Percentiles rank a stretch among this genome's conserved stretches.
Conservation (phyloP, 139 green algal genomes). For the Haematococcus lacustris region DNA sequence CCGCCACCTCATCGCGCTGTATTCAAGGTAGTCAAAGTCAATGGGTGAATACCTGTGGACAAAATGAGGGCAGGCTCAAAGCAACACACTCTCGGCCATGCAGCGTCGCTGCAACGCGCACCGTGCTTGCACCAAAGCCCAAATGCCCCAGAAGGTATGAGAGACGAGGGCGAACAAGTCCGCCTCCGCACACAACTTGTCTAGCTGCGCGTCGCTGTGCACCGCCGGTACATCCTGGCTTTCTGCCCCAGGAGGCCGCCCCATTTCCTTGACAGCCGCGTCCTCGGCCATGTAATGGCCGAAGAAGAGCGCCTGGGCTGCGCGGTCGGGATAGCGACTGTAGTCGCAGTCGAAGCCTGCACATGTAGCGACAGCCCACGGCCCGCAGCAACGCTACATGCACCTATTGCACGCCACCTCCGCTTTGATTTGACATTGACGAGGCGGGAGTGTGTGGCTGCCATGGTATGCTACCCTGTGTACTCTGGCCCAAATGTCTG, state of each 20-base stretch:
- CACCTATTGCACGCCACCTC: too few relatives aligned
- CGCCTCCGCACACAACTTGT: conserved; percentile 56
- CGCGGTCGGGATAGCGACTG: conserved; percentile 36
- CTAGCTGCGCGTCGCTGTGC: too few relatives aligned
- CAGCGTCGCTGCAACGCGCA: background rate
- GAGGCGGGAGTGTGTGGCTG: too few relatives aligned
- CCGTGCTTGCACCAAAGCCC: conserved; percentile 67
- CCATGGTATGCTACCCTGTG: too few relatives aligned
- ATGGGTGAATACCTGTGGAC: conserved; percentile 59
- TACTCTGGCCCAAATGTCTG: too few relatives aligned
- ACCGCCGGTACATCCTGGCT: too few relatives aligned
- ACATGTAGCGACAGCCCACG: too few relatives aligned
- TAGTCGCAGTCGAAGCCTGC: conserved; percentile 91
- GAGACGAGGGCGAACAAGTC: conserved; percentile 74
- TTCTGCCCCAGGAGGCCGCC: too few relatives aligned
- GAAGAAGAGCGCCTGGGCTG: conserved; percentile 54
- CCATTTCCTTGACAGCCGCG: too few relatives aligned
- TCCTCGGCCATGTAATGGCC: conserved; percentile 57
- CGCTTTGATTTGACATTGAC: too few relatives aligned
- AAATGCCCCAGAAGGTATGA: conserved; percentile 93
- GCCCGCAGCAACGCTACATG: too few relatives aligned
- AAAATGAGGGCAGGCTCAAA: background rate
- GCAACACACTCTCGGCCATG: background rate
- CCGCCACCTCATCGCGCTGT: conserved; percentile 48
- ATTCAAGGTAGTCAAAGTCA: conserved; percentile 86